These are phyloP conservation scores for Trichoderma semiorbis DNA, from an alignment of 2,329 filamentous ascomycete species.

Conservation along the genomic window DNA sequence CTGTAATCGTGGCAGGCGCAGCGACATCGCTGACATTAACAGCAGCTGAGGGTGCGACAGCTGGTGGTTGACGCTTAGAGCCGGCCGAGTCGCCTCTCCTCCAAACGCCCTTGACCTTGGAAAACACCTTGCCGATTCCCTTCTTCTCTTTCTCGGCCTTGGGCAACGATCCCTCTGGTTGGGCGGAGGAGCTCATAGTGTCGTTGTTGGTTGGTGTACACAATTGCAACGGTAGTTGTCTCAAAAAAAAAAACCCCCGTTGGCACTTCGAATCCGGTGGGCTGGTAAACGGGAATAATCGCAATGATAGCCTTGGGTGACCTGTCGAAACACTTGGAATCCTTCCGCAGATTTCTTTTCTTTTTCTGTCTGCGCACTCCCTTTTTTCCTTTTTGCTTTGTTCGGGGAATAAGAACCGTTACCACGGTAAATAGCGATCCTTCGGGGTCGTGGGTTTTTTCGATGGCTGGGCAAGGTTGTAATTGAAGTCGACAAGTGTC, in stretches of 20 bases:
- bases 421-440: constrained; percentile 3
- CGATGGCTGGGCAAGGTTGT: neutral
- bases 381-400: neutral
- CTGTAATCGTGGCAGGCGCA: neutral
- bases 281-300: constrained; percentile 6
- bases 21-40: neutral
- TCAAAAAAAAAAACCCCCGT: neutral
- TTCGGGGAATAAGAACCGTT: neutral
- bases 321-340: neutral
- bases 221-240: neutral
- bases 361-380: neutral
- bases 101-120: constrained; percentile 49
- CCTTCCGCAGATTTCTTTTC: neutral
- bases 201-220: neutral
- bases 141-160: constrained; percentile 42
- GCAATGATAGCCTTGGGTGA: neutral
- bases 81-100: constrained; percentile 40
- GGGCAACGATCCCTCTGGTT: constrained; percentile 34
- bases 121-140: constrained; percentile 46
- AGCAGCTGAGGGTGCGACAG: neutral
- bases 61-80: constrained; percentile 23
- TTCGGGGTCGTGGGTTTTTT: neutral
- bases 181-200: constrained; percentile 44
- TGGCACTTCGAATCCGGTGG: neutral
- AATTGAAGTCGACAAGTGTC: constrained; percentile 1